These are phyloP conservation scores for Pichia paraexigua DNA, from an alignment of 805 yeast genomes.

Conservation along the genomic window DNA sequence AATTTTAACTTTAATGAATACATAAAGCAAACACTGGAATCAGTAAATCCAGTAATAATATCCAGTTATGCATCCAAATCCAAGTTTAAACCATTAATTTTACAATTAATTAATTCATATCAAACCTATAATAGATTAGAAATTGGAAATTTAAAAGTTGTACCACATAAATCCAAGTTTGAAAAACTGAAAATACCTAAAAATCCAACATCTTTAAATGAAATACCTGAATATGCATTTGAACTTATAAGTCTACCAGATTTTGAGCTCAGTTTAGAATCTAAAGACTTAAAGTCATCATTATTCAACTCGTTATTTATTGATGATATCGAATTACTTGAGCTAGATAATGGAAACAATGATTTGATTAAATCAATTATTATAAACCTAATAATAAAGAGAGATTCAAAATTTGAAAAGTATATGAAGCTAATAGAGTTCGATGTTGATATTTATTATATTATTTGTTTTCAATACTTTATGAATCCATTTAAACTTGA, in stretches of 20 bases:
- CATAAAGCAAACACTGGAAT: not conserved
- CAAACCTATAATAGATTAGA: not conserved
- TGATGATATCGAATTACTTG: not conserved
- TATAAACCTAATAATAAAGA: not conserved
- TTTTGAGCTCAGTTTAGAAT: conserved; percentile 1
- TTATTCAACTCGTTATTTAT: not conserved
- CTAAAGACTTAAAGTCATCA: not conserved
- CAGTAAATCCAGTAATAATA: not conserved
- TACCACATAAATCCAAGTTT: not conserved
- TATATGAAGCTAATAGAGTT: not conserved
- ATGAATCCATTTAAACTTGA: not conserved
- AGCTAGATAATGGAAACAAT: not conserved
- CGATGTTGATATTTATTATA: conserved; percentile 3
- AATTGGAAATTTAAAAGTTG: not conserved
- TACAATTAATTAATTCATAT: not conserved
- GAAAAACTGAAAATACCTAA: not conserved
- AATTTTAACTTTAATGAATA: not conserved
- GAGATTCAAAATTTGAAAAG: not conserved
- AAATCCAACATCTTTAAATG: not conserved
- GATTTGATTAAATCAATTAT: not conserved
- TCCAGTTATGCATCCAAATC: not conserved
- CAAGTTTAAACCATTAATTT: not conserved
- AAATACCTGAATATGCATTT: not conserved
- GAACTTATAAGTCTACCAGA: not conserved
- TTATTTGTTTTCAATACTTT: conserved; percentile 2